Evolutionary conservation across 495 filamentous ascomycete species (phyloP), one percentile per base, ranked within the genome.

Genomic region (Neurospora intermedia): DNA sequence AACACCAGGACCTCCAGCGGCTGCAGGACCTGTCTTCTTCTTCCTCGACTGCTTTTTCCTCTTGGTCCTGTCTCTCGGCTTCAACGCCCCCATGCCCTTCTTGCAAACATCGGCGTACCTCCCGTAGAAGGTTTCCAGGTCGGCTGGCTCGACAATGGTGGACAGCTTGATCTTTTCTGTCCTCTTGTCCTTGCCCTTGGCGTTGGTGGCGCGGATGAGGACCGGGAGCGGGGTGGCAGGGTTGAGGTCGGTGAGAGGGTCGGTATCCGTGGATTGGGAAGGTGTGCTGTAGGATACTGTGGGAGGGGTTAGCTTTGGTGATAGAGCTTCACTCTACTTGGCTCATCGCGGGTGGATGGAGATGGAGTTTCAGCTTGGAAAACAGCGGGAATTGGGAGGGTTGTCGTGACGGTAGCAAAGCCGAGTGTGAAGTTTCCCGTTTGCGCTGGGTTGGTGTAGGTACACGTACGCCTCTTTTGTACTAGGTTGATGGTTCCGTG

Each of bases 61-160:
- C 84, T 90, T 93, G 74, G 88, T 93, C 76, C 93, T 86, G 85
- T 98, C 94, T 71, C 95, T 84, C 84, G 96, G 97, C 91, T 97
- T 98, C 85, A 99, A 77, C 39, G 88, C 85, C 1, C 76, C 74
- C 94, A 98, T 98, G 20, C 94, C 93, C 0, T 85, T 82, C 84
- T 96, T 98, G 81, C 94, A 97, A 8, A 93, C 86, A 76, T 98
- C 96, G n/a, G 94, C 94, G 82, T 98, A 99, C 48, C 88, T 87
- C 18, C 84, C 84, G 81, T 92, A 99, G 76, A 99, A 99, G 0
- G 80, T 83, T 46, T 97, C 93, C 5, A 98, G 81, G 3, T 91
- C 88, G 54, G 89, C 88, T 11, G 91, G 87, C 69, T 89, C 84
- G 15, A 98, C 93, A 4, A 97, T 78, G 0, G 96, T 98, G 2